These are phyloP conservation scores for Litchi chinensis DNA, from an alignment of 345 rosid species.

Conservation along the genomic window DNA sequence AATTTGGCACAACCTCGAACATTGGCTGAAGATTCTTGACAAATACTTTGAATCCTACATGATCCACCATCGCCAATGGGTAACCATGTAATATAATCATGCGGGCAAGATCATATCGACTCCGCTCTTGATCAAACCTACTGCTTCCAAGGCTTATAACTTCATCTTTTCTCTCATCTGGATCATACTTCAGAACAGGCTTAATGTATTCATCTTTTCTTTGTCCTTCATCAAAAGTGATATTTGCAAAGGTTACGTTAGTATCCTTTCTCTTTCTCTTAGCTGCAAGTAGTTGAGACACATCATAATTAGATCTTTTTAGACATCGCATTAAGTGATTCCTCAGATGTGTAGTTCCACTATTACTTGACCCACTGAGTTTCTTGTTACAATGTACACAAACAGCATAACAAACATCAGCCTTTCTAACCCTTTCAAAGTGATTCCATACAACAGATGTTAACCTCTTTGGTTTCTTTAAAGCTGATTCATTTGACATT, in stretches of 20 bases:
- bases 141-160: conserved; percentile 57
- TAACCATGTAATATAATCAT: conserved; percentile 88
- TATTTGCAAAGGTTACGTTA: conserved; percentile 46
- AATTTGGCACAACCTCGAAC: conserved; percentile 67
- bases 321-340: conserved; percentile 93
- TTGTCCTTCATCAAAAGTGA: conserved; percentile 67
- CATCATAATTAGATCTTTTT: conserved; percentile 81
- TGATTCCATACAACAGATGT: conserved; percentile 96
- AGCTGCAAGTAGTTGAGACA: conserved; percentile 78
- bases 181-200: conserved; percentile 68
- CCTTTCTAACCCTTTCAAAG: conserved; percentile 87
- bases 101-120: conserved; percentile 81
- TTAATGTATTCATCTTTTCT: conserved; percentile 70
- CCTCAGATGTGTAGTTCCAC: conserved; percentile 92
- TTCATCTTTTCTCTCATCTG: conserved; percentile 74
- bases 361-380: conserved; percentile 95
- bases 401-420: conserved; percentile 86
- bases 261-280: conserved; percentile 82
- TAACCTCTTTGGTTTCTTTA: conserved; percentile 82
- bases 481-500: conserved; percentile 52
- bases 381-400: conserved; percentile 88
- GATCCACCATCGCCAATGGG: conserved; percentile 83
- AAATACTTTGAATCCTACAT: conserved; percentile 86
- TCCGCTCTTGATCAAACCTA: conserved; percentile 80
- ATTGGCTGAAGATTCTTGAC: conserved; percentile 90